phyloP scores from a whole-genome alignment of 2,329 filamentous ascomycete genomes.

The Rutstroemia sp. region DNA sequence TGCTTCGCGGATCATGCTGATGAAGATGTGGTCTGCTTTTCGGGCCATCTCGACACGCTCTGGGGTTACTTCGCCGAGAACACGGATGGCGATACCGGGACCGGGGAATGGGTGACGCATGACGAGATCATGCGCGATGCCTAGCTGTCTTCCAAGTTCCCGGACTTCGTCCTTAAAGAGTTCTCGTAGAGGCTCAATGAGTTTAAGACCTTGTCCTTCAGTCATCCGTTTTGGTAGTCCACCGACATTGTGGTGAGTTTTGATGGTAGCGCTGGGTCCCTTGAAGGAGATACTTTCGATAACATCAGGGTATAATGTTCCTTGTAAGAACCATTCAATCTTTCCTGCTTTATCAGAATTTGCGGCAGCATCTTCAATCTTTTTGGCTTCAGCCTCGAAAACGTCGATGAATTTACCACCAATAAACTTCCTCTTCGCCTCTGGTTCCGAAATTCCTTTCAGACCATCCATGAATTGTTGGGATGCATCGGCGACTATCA shows the following conservation, averaged over 20 bases:
- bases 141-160: slow-evolving; percentile 59
- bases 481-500: slow-evolving; percentile 76
- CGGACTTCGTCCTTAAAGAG: slow-evolving; percentile 83
- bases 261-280: slow-evolving; percentile 64
- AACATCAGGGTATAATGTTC: slow-evolving; percentile 58
- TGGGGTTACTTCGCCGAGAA: slow-evolving; percentile 76
- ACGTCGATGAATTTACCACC: slow-evolving; percentile 72
- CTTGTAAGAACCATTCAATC: slow-evolving; percentile 82
- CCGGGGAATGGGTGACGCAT: slow-evolving; percentile 75
- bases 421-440: slow-evolving; percentile 88
- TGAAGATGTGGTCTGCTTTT: slow-evolving; percentile 73
- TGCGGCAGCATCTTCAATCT: slow-evolving; percentile 65
- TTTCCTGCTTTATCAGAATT: slow-evolving; percentile 61
- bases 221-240: slow-evolving; percentile 54
- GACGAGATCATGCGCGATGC: slow-evolving; percentile 67
- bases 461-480: slow-evolving; percentile 72
- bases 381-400: slow-evolving; percentile 71
- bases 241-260: slow-evolving; percentile 65
- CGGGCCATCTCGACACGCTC: slow-evolving; percentile 73
- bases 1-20: slow-evolving; percentile 63
- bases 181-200: slow-evolving; percentile 72
- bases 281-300: slow-evolving; percentile 63
- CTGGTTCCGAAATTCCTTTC: slow-evolving; percentile 69
- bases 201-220: slow-evolving; percentile 46
- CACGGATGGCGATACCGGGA: slow-evolving; percentile 59